These are phyloP conservation scores for Candida ovalis DNA, from an alignment of 805 yeast species.

Conservation along the genomic window DNA sequence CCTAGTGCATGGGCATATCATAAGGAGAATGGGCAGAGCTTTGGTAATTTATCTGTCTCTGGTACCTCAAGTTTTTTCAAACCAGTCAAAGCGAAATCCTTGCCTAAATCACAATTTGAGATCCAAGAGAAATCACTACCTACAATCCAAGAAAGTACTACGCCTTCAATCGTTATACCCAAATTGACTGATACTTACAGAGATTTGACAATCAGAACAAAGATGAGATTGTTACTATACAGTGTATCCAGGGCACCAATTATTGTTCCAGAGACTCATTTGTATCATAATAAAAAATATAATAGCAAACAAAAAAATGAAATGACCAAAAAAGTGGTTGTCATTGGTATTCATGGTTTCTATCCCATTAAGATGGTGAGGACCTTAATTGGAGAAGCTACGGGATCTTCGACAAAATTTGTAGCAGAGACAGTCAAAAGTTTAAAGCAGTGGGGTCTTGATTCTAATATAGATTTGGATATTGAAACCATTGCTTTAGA, in stretches of 20 bases:
- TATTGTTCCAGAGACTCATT: slow-evolving; percentile 25
- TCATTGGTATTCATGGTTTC: slow-evolving; percentile 94
- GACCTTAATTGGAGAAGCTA: slow-evolving; percentile 85
- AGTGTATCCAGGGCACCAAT: neutral
- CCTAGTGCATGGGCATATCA: slow-evolving; percentile 30
- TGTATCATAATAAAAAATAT: slow-evolving; percentile 21
- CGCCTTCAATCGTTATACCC: slow-evolving; percentile 24
- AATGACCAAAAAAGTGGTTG: slow-evolving; percentile 51
- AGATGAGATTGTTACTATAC: slow-evolving; percentile 20
- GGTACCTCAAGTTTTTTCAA: slow-evolving; percentile 27
- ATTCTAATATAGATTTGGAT: slow-evolving; percentile 36
- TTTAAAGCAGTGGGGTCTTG: slow-evolving; percentile 58
- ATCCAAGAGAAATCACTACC: slow-evolving; percentile 20
- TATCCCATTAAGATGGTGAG: slow-evolving; percentile 83
- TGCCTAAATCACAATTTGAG: slow-evolving; percentile 31
- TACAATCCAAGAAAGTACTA: neutral
- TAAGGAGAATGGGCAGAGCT: slow-evolving; percentile 3
- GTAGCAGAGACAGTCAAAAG: slow-evolving; percentile 77
- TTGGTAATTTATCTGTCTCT: slow-evolving; percentile 26
- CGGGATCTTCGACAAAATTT: slow-evolving; percentile 83
- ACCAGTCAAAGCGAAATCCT: slow-evolving; percentile 22
- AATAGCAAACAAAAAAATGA: slow-evolving; percentile 3
- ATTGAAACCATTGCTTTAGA: slow-evolving; percentile 87
- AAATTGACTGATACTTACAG: slow-evolving; percentile 25
- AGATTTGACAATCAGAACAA: slow-evolving; percentile 23